Base-by-base conservation (phyloP, 257 asterid species). In the Solanum microdontum region DNA sequence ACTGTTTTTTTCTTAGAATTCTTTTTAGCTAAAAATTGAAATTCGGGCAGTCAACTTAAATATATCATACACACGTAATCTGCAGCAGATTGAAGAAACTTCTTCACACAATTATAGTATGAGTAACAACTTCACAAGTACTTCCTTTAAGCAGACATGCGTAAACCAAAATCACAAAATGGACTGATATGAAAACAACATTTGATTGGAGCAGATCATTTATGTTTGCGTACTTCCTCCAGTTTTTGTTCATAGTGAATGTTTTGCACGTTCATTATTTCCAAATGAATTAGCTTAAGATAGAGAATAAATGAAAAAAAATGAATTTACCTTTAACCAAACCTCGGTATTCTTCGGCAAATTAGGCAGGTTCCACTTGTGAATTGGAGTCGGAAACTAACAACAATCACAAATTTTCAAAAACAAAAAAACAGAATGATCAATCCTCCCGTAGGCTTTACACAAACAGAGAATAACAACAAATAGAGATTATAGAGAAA, bases 301-400 rank as follows among this genome's bases (percentile, higher is more conserved):
- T 5, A 11, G 23, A 10, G 72, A 80, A 36, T 51, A 68, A 32
- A 32, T 28, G 85, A 62, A 83, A 89, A 89, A 40, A 23, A n/a
- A 8, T 11, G 80, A 39, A 70, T 48, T 87, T 91, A 97, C 99
- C 99, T 97, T 97, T 90, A 97, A 82, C 92, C 95, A 97, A 86
- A 97, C 96, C 90, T 95, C 95, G 28, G 98, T 94, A 83, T 92
- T 85, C 85, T 91, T 93, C 12, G 99, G 99, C 93, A 97, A 89
- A 95, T 94, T 93, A 19, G 99, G 99, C 69, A 97, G 95, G 88
- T 92, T 93, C 99, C 99, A 97, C 87, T 89, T 91, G 93, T 97
- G 98, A 90, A 97, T 94, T 84, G 99, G 99, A 87, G 98, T 97
- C 0, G 99, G 99, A 87, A 95, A 92, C 99, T 97, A 74, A 40